Evolutionary conservation across 805 yeast species (phyloP), one percentile per base, ranked within the genome.

Genomic region (Scheffersomyces ergatensis): DNA sequence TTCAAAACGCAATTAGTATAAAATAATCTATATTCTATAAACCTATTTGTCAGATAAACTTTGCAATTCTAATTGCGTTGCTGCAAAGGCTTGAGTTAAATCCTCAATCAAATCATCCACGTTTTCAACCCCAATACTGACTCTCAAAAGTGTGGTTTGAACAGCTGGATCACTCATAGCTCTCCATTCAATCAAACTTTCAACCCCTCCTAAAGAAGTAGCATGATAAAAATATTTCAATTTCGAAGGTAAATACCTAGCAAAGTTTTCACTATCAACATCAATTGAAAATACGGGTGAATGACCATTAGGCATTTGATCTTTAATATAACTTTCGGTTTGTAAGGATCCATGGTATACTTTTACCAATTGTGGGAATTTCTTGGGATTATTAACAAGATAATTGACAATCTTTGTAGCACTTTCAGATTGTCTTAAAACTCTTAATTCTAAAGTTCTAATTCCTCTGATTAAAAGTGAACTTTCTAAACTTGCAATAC

Each of bases 141-240:
- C 65, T 60, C 97, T 76, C 31, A 90, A 61, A 35, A 89, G 59
- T 1, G 77, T 74, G 17, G 77, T 74, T 16, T 76, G 68, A 12
- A 82, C 83, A 3, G 63, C 48, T 1, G 75, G 57, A 55, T 89
- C 72, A 43, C 57, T 75, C 64, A 90, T 55, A 0, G 88, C 83
- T 56, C 97, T 78, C 96, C 96, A 89, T 62, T 90, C 97, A 42
- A 90, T 80, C 54, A 89, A 67, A 34, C 95, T 84, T 63, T 92
- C 97, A 12, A 85, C 87, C 17, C 97, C 96, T 30, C 97, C 97
- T 20, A 92, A 69, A 2, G 96, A 88, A 0, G 97, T 89, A 3
- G 97, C 96, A 63, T 90, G 98, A 50, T 83, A 84, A 67, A 89
- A 89, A 47, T 76, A 77, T 49, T 78, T 76, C 44, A 89, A 66